These are phyloP conservation scores for Sporisorium graminicola DNA, from an alignment of 1,284 basidiomycete genomes.

Conservation along the genomic window DNA sequence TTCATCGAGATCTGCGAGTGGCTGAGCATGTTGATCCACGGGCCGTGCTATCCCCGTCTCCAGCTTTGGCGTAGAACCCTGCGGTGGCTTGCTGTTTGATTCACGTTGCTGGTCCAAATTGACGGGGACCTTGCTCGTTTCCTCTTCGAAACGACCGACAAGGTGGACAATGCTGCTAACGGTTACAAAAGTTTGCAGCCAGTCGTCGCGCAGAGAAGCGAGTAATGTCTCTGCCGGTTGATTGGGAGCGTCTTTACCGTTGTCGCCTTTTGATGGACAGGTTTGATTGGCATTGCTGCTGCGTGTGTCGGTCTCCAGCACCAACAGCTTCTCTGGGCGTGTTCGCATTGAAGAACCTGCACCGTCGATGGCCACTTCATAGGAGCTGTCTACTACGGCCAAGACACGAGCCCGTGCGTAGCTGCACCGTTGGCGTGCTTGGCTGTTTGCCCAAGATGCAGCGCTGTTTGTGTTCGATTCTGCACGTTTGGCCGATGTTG, in stretches of 20 bases:
- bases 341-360: constrained; percentile 12
- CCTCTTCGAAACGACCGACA: constrained; percentile 48
- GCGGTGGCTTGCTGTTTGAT: neutral
- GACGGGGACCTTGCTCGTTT: constrained; percentile 12
- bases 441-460: neutral
- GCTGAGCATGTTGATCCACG: neutral
- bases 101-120: constrained; percentile 1
- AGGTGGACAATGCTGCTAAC: constrained; percentile 54
- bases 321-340: constrained; percentile 34
- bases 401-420: constrained; percentile 38
- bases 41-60: constrained; percentile 18
- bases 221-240: constrained; percentile 15
- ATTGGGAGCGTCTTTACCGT: neutral
- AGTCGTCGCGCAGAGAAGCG: constrained; percentile 61
- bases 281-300: constrained; percentile 15
- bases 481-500: neutral
- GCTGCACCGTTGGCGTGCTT: constrained; percentile 9
- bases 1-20: neutral
- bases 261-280: neutral
- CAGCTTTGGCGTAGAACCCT: constrained; percentile 3
- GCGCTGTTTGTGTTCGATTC: neutral
- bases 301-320: constrained; percentile 28
- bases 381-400: constrained; percentile 23
- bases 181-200: constrained; percentile 46
- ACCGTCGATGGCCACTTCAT: constrained; percentile 6